Evolutionary conservation across 2,329 filamentous ascomycete genomes (phyloP), one percentile per base, ranked within the genome.

Genomic region (Mycosphaerella sp.): DNA sequence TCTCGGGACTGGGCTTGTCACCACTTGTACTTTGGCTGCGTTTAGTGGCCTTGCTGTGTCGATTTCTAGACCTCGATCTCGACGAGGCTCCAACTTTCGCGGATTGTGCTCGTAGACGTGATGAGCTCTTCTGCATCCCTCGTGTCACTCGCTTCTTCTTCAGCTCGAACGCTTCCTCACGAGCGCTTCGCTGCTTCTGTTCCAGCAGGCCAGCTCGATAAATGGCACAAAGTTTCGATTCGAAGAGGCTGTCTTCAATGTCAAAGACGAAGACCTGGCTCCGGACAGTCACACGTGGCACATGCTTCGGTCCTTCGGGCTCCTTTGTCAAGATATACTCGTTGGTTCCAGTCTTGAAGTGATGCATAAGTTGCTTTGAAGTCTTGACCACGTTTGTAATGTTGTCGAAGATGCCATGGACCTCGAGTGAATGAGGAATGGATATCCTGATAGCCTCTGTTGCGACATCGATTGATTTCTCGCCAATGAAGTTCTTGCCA

Each of bases 161-260:
- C 53, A 95, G 75, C 12, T 82, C 76, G 69, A 94, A 97, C 0
- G 91, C 91, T 58, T 95, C 89, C 67, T 95, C 89, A 39, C 93
- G 82, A 4, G 91, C 90, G 49, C 95, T 74, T 16, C 93, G 81
- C 68, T 97, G 93, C 66, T 85, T 84, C 69, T 97, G 91, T 68
- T 98, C 93, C 49, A 90, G 75, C 16, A 91, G 77, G 0, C 94
- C 93, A 41, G 88, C 82, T 28, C 91, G 84, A 68, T 97, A 98
- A 45, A 98, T 98, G 64, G 89, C 84, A 13, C 90, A 89, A 8
- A 98, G 75, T 66, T 96, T 97, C 87, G 90, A 98, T 68, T 98
- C 93, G 63, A 98, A 98, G 0, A 88, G 85, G 44, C 93, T 91
- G 66, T 98, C 93, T 70, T 98, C 93, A 32, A 98, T 76, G 64